A percentile compares a stretch with the other conserved stretches of the same genome.
These are phyloP conservation scores for Clonostachys rhizophaga DNA, from an alignment of 2,329 filamentous ascomycete species.

Conservation along the genomic window DNA sequence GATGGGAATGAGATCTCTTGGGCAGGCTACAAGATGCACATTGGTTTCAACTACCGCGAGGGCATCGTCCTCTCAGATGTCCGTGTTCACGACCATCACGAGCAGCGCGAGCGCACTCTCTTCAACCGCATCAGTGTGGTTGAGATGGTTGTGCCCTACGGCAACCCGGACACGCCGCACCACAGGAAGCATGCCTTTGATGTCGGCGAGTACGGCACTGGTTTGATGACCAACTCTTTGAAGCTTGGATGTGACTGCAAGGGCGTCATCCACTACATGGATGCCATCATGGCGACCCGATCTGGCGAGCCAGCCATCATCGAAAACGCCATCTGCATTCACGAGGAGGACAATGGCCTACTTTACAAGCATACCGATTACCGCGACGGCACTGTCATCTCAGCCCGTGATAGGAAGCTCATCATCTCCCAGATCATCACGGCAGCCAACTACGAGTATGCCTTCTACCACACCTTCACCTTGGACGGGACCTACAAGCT, in stretches of 20 bases:
- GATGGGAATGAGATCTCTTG: constrained; percentile 43
- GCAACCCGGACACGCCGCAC: constrained; percentile 57
- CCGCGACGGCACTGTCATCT: constrained; percentile 52
- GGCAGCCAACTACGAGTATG: constrained; percentile 61
- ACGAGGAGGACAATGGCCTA: constrained; percentile 46
- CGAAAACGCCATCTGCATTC: constrained; percentile 41
- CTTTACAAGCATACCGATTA: constrained; percentile 63
- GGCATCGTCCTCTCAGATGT: constrained; percentile 68
- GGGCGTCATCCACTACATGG: constrained; percentile 55
- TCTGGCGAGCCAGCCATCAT: constrained; percentile 60
- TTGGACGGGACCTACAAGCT: constrained; percentile 62
- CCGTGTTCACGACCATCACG: constrained; percentile 50
- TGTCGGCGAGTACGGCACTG: constrained; percentile 62
- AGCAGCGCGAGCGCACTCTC: constrained; percentile 43
- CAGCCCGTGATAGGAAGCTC: constrained; percentile 52
- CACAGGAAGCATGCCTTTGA: constrained; percentile 67
- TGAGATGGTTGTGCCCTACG: constrained; percentile 71
- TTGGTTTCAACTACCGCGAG: constrained; percentile 70
- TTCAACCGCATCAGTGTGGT: constrained; percentile 64
- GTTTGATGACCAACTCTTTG: constrained; percentile 63
- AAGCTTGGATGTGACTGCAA: constrained; percentile 65
- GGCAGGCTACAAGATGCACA: constrained; percentile 66
- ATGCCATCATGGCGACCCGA: constrained; percentile 54
- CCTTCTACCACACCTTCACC: constrained; percentile 29
- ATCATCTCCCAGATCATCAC: constrained; percentile 63